Evolutionary conservation across 495 filamentous ascomycete genomes (phyloP).

Genomic region (Penicillium tannophilum): DNA sequence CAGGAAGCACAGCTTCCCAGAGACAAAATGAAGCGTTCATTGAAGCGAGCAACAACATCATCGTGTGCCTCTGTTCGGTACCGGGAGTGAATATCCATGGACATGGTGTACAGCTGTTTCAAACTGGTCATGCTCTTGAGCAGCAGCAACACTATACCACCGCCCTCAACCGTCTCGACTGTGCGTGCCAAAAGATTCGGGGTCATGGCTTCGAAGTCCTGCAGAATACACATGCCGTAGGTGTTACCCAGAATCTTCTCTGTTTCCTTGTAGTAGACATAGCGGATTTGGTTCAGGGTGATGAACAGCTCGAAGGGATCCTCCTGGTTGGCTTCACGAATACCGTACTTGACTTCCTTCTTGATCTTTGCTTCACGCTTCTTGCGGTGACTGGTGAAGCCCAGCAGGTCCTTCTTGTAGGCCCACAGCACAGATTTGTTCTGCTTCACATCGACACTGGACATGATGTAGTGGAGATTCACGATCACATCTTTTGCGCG

Average conservation of each 20-base stretch:
- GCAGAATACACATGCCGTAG: slow-evolving; percentile 97
- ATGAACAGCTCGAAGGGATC: slow-evolving; percentile 99
- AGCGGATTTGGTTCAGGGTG: slow-evolving; percentile 93
- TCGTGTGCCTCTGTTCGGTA: slow-evolving; percentile 96
- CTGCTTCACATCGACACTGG: slow-evolving; percentile 84
- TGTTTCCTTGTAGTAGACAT: slow-evolving; percentile 99
- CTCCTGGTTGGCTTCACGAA: slow-evolving; percentile 90
- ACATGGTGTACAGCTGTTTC: slow-evolving; percentile 95
- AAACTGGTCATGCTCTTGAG: slow-evolving; percentile 96
- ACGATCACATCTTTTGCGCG: slow-evolving; percentile 96
- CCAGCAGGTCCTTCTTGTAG: slow-evolving; percentile 97
- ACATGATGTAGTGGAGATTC: slow-evolving; percentile 91
- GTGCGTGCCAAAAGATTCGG: slow-evolving; percentile 94
- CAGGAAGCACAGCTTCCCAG: slow-evolving; percentile 92
- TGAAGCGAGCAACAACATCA: slow-evolving; percentile 95
- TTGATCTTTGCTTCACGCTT: slow-evolving; percentile 98
- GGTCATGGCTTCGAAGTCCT: slow-evolving; percentile 97
- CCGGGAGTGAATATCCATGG: slow-evolving; percentile 97
- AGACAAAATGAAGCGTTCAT: slow-evolving; percentile 95
- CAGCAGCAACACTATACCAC: slow-evolving; percentile 85
- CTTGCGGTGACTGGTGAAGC: slow-evolving; percentile 93
- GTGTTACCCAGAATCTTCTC: slow-evolving; percentile 99
- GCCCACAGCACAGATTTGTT: slow-evolving; percentile 98
- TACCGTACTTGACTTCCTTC: slow-evolving; percentile 95
- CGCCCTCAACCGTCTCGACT: slow-evolving; percentile 97